Percentiles rank a stretch among this genome's conserved stretches.
Evolutionary conservation across 805 yeast genomes (phyloP).

Genomic region (Candida fluviatilis): DNA sequence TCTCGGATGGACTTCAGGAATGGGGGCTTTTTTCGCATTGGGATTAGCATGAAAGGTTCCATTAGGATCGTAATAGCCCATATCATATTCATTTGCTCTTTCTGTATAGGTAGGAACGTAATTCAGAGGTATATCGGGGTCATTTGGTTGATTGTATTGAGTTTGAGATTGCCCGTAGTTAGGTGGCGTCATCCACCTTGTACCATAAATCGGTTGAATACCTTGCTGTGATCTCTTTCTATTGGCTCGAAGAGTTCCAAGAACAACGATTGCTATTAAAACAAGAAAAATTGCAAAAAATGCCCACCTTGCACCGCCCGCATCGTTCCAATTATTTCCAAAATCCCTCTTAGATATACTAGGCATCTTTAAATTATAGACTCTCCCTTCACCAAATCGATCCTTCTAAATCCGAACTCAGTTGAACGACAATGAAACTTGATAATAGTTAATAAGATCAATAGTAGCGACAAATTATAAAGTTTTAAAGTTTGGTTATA

Average conservation of each 20-base stretch:
- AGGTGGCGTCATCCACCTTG: conserved; percentile 88
- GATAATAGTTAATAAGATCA: no score
- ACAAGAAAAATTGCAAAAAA: conserved; percentile 59
- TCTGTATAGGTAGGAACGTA: conserved; percentile 70
- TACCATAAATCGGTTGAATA: conserved; percentile 62
- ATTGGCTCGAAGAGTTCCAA: conserved; percentile 49
- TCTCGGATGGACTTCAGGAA: conserved; percentile 20
- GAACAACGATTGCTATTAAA: conserved; percentile 41
- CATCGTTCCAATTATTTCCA: conserved; percentile 11
- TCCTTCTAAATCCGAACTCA: no score
- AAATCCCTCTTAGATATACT: conserved; percentile 3
- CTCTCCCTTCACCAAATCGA: no score
- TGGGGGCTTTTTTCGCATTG: conserved; percentile 18
- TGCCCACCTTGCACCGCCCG: conserved; percentile 55
- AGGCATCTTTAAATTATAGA: neutral
- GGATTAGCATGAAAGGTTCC: conserved; percentile 45
- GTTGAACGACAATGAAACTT: no score
- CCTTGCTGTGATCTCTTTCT: conserved; percentile 47
- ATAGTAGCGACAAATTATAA: no score
- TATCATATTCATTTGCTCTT: conserved; percentile 64
- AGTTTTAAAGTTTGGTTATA: no score
- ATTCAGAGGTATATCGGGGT: conserved; percentile 35
- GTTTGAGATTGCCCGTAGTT: conserved; percentile 63
- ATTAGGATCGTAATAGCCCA: conserved; percentile 68
- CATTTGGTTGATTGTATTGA: conserved; percentile 46